phyloP scores from a whole-genome alignment of 148 eudicot species.

The Fallopia convolvulus region DNA sequence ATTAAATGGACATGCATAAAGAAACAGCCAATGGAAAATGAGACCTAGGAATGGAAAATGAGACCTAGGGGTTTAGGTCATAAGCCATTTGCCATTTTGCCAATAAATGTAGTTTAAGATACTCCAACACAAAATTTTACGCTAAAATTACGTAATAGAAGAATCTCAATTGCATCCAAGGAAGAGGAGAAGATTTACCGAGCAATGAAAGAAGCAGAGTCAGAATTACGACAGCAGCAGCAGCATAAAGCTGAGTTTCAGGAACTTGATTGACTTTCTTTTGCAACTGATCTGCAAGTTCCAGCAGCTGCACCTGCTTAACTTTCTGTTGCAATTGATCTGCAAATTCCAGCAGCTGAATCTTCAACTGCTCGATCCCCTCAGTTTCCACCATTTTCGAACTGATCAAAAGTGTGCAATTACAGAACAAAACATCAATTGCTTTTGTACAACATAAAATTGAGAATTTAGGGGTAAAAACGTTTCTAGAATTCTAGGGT shows the following conservation, averaged over 20 bases:
- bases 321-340: conserved; percentile 10
- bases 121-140: background rate
- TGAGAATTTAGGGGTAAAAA: background rate
- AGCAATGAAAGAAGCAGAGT: conserved; percentile 8
- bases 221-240: conserved; percentile 8
- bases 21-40: background rate
- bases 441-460: background rate
- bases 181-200: conserved; percentile 3
- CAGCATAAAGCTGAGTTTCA: conserved; percentile 13
- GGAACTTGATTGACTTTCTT: conserved; percentile 10
- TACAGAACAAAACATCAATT: background rate
- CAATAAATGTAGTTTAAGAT: background rate
- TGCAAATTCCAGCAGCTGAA: conserved; percentile 3
- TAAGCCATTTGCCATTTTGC: background rate
- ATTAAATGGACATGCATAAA: background rate
- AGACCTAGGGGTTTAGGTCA: background rate
- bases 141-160: background rate
- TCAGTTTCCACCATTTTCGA: background rate
- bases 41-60: background rate
- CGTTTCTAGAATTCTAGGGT: background rate
- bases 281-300: conserved; percentile 8
- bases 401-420: background rate
- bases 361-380: conserved; percentile 9
- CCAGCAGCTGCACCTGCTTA: conserved; percentile 1
- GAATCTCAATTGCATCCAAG: background rate